Percentiles rank a stretch among this genome's conserved stretches.
phyloP scores from a whole-genome alignment of 306 rosid genomes.

The Prunus mume region DNA sequence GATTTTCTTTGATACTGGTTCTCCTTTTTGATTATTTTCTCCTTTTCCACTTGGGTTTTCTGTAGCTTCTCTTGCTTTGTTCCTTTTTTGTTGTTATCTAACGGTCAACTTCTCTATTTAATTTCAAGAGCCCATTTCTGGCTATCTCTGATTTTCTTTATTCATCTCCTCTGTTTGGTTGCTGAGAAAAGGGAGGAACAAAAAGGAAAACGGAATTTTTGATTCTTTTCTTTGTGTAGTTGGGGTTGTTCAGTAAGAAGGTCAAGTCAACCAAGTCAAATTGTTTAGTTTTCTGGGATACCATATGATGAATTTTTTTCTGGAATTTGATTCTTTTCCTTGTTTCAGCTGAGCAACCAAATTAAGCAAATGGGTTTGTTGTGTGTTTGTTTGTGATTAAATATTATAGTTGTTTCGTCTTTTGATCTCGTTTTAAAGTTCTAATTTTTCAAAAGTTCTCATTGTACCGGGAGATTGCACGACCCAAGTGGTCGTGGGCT shows the following conservation, averaged over 20 bases:
- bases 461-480: neutral
- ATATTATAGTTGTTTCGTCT: neutral
- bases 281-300: slow-evolving; percentile 7
- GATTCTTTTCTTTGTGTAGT: neutral
- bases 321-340: slow-evolving; percentile 8
- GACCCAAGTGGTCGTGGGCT: neutral
- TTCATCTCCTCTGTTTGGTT: slow-evolving; percentile 1
- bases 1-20: slow-evolving; percentile 21
- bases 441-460: neutral
- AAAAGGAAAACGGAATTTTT: neutral
- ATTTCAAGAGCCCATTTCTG: neutral
- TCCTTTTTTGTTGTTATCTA: slow-evolving; percentile 14
- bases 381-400: neutral
- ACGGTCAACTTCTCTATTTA: slow-evolving; percentile 15
- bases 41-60: slow-evolving; percentile 24
- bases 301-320: neutral
- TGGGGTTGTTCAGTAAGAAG: slow-evolving; percentile 17
- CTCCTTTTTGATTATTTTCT: slow-evolving; percentile 28
- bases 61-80: neutral
- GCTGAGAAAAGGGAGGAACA: neutral
- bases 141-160: neutral
- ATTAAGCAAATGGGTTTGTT: slow-evolving; percentile 1
- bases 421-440: neutral
- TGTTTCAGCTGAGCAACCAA: slow-evolving; percentile 1
- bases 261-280: slow-evolving; percentile 13